Percentiles rank a stretch among this genome's conserved stretches.
phyloP scores from a whole-genome alignment of 345 rosid genomes.

The Jatropha curcas region DNA sequence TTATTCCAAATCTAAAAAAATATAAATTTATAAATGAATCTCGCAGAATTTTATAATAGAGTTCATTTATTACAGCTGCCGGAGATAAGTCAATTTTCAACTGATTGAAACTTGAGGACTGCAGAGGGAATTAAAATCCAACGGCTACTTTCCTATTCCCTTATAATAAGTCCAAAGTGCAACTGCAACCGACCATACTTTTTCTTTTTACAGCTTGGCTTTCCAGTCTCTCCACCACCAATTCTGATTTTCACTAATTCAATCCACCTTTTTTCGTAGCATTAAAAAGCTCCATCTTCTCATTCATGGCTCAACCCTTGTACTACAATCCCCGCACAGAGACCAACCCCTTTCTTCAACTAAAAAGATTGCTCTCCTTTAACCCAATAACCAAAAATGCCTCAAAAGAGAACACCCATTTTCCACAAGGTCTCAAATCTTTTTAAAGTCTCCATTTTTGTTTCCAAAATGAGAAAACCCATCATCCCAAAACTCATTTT shows the following conservation, averaged over 20 bases:
- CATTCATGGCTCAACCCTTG: not conserved
- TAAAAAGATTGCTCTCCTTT: not conserved
- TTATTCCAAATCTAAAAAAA: too few species aligned
- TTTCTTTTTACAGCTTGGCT: slow-evolving; percentile 35
- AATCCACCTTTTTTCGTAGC: not conserved
- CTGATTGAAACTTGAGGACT: not conserved
- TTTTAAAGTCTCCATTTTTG: slow-evolving; percentile 31
- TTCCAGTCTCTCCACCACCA: slow-evolving; percentile 17
- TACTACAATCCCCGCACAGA: not conserved
- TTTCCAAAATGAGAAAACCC: slow-evolving; percentile 44
- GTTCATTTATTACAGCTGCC: too few species aligned
- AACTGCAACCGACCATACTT: slow-evolving; percentile 38
- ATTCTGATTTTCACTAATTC: not conserved
- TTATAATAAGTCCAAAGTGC: slow-evolving; percentile 23
- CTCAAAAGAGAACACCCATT: slow-evolving; percentile 22
- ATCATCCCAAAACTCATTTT: slow-evolving; percentile 32
- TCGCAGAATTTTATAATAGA: too few species aligned
- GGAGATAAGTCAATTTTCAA: not conserved
- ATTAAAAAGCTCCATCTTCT: slow-evolving; percentile 7
- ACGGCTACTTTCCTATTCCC: slow-evolving; percentile 42
- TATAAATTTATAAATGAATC: too few species aligned
- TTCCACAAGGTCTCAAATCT: slow-evolving; percentile 39
- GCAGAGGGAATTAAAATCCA: not conserved
- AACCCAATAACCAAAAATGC: not conserved
- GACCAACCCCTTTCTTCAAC: not conserved